Percentiles rank a stretch among this genome's conserved stretches.
These are phyloP conservation scores for Avena eriantha DNA, from an alignment of 176 grass and related monocot species.

Conservation along the genomic window DNA sequence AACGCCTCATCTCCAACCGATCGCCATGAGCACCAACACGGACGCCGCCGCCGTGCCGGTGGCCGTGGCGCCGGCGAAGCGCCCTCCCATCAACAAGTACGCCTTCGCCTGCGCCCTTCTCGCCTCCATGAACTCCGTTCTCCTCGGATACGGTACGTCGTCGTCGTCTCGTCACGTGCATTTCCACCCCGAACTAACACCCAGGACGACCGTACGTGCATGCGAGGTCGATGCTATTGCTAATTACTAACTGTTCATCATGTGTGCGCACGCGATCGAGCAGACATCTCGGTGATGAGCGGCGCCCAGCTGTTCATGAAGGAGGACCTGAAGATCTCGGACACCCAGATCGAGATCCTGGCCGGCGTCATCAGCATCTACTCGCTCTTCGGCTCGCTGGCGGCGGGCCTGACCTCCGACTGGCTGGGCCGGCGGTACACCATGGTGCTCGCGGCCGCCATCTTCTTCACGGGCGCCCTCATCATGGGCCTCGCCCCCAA, in stretches of 20 bases:
- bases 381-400: constrained; percentile 76
- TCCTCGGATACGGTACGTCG: constrained; percentile 81
- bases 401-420: constrained; percentile 76
- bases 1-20: neutral
- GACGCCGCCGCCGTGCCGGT: constrained; percentile 32
- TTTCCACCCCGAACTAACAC: neutral
- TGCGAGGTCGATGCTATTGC: neutral
- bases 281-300: constrained; percentile 96
- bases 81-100: constrained; percentile 68
- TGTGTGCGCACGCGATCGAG: neutral
- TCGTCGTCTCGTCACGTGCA: neutral
- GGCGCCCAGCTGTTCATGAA: constrained; percentile 75
- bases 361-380: constrained; percentile 83
- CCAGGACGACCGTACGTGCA: neutral
- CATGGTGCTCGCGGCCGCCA: constrained; percentile 74
- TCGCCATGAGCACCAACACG: constrained; percentile 41
- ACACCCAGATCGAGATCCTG: constrained; percentile 88
- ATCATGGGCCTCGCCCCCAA: constrained; percentile 74
- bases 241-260: neutral
- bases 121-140: constrained; percentile 89
- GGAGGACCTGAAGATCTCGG: constrained; percentile 72
- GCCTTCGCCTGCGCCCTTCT: constrained; percentile 69
- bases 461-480: constrained; percentile 85
- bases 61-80: constrained; percentile 64
- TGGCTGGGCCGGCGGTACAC: constrained; percentile 90